These are phyloP conservation scores for Aspergillus wentii DNA, from an alignment of 495 filamentous ascomycete species.

Conservation along the genomic window DNA sequence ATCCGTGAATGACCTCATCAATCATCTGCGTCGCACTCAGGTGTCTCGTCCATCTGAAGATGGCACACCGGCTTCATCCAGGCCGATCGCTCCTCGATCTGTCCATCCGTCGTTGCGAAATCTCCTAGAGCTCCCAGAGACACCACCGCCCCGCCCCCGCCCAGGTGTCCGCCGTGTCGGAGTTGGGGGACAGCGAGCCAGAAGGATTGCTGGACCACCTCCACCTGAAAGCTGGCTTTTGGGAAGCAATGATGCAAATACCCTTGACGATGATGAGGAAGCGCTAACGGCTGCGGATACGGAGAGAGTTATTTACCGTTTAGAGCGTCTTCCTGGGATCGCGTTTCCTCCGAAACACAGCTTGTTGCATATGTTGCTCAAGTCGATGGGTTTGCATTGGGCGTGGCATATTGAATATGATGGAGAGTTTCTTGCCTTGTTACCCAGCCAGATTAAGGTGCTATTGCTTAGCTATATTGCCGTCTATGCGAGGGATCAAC, in stretches of 20 bases:
- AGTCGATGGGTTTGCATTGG: slow-evolving; percentile 64
- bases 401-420: slow-evolving; percentile 61
- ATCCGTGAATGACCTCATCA: slow-evolving; percentile 46
- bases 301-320: slow-evolving; percentile 21
- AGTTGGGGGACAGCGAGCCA: slow-evolving; percentile 35
- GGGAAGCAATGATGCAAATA: slow-evolving; percentile 12
- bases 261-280: background rate
- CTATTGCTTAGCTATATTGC: slow-evolving; percentile 61
- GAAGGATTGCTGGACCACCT: slow-evolving; percentile 60
- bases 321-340: slow-evolving; percentile 41
- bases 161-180: slow-evolving; percentile 36
- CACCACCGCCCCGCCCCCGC: slow-evolving; percentile 60
- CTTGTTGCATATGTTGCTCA: slow-evolving; percentile 54
- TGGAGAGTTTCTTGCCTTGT: slow-evolving; percentile 56
- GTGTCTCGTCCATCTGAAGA: slow-evolving; percentile 16
- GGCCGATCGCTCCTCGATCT: slow-evolving; percentile 27
- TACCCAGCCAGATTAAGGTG: slow-evolving; percentile 58
- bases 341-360: slow-evolving; percentile 40
- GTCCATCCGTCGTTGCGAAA: slow-evolving; percentile 52
- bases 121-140: slow-evolving; percentile 67
- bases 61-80: slow-evolving; percentile 7
- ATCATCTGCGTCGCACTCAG: slow-evolving; percentile 45
- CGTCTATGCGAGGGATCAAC: slow-evolving; percentile 39
- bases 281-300: slow-evolving; percentile 2
- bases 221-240: slow-evolving; percentile 69